These are phyloP conservation scores for Colletotrichum spaethianum DNA, from an alignment of 2,329 filamentous ascomycete genomes.

Conservation along the genomic window DNA sequence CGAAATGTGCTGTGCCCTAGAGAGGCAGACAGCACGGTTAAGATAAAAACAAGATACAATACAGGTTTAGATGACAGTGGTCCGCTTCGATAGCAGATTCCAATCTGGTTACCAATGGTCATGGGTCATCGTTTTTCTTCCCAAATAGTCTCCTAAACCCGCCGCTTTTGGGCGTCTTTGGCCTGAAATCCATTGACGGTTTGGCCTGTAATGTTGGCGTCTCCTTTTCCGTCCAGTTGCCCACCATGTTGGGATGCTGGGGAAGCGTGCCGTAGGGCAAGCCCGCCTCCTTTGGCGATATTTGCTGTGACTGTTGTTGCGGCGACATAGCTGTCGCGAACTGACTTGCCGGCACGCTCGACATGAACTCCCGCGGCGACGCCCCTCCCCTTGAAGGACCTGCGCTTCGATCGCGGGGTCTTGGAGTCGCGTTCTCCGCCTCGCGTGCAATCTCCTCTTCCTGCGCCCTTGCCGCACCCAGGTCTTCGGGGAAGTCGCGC, in stretches of 20 bases:
- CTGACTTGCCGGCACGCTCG: constrained; percentile 37
- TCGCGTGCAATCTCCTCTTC: constrained; percentile 33
- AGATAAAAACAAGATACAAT: constrained; percentile 1
- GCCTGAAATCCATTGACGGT: constrained; percentile 45
- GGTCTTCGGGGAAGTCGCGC: constrained; percentile 57
- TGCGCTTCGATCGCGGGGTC: constrained; percentile 23
- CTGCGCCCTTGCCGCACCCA: constrained; percentile 19
- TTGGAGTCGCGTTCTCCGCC: constrained; percentile 27
- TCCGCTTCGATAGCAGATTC: not conserved
- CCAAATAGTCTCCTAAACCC: constrained; percentile 58
- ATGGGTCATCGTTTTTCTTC: constrained; percentile 46
- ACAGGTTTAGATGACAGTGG: not conserved
- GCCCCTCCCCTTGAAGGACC: constrained; percentile 32
- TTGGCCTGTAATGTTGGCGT: constrained; percentile 38
- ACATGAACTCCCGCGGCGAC: constrained; percentile 24
- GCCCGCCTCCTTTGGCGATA: constrained; percentile 31
- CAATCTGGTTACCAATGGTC: not conserved
- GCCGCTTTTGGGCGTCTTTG: constrained; percentile 53
- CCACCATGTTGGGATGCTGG: constrained; percentile 38
- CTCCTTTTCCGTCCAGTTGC: constrained; percentile 37
- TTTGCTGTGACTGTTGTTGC: constrained; percentile 31
- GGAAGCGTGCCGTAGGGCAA: constrained; percentile 37
- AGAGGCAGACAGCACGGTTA: not conserved
- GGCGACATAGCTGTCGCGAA: constrained; percentile 36
- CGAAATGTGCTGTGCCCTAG: constrained; percentile 5